phyloP scores from a whole-genome alignment of 192 early-diverging fungal species.

The Gonapodya prolifera region DNA sequence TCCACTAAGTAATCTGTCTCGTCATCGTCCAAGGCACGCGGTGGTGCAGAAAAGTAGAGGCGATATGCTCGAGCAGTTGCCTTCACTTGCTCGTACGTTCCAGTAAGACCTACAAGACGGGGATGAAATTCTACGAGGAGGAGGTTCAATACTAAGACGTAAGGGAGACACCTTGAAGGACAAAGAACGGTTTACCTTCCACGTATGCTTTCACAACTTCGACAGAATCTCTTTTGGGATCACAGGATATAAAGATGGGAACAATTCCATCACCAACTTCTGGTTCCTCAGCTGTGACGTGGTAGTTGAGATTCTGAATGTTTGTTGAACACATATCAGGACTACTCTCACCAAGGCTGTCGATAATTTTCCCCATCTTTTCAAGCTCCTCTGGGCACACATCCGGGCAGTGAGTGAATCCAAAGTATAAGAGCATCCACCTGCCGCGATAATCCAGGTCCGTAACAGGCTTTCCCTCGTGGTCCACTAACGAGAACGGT shows the following conservation, averaged over 20 bases:
- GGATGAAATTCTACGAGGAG: slow-evolving; percentile 73
- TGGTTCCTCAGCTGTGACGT: slow-evolving; percentile 10
- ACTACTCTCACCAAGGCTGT: slow-evolving; percentile 48
- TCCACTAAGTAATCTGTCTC: slow-evolving; percentile 94
- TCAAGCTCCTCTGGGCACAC: slow-evolving; percentile 98
- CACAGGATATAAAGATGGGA: slow-evolving; percentile 93
- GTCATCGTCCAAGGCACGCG: slow-evolving; percentile 47
- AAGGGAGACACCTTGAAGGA: not conserved
- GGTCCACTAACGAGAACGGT: slow-evolving; percentile 73
- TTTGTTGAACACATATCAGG: slow-evolving; percentile 2
- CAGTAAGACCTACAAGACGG: slow-evolving; percentile 83
- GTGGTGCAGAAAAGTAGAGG: slow-evolving; percentile 90
- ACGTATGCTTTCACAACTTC: slow-evolving; percentile 64
- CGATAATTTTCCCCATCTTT: slow-evolving; percentile 84
- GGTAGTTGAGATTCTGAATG: slow-evolving; percentile 7
- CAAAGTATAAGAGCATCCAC: slow-evolving; percentile 91
- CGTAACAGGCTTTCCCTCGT: slow-evolving; percentile 55
- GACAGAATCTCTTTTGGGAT: slow-evolving; percentile 86
- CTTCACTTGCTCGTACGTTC: slow-evolving; percentile 69
- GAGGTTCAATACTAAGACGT: not conserved
- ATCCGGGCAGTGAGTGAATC: slow-evolving; percentile 99
- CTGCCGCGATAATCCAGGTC: slow-evolving; percentile 69
- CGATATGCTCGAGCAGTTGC: slow-evolving; percentile 78
- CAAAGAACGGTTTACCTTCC: slow-evolving; percentile 14
- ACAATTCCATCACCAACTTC: slow-evolving; percentile 33